These are phyloP conservation scores for Lycium ferocissimum DNA, from an alignment of 257 asterid species.

Conservation along the genomic window DNA sequence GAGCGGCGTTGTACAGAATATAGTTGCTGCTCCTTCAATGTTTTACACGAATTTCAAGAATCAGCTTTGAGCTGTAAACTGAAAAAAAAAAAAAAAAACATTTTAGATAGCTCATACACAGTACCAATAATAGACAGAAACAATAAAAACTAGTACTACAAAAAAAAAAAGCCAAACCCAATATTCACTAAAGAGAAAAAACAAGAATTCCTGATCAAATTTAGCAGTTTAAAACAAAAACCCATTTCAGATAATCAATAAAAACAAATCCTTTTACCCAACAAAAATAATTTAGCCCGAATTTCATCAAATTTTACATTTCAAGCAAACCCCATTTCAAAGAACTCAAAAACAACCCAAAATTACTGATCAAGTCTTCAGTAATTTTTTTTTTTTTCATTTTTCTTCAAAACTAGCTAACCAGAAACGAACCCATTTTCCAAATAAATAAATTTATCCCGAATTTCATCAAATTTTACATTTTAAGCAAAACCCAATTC, in stretches of 20 bases:
- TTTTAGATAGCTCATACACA: conserved; percentile 27
- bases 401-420: too few relatives aligned
- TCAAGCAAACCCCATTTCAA: not conserved
- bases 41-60: conserved; percentile 50
- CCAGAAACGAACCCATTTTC: too few relatives aligned
- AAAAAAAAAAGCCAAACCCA: not conserved
- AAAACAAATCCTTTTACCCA: not conserved
- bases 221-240: not conserved
- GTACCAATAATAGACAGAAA: conserved; percentile 21
- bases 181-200: not conserved
- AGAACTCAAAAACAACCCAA: conserved; percentile 15
- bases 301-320: not conserved
- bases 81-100: not conserved
- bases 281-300: not conserved
- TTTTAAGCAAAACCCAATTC: too few relatives aligned
- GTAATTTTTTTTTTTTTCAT: too few relatives aligned
- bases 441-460: too few relatives aligned
- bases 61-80: conserved; percentile 35
- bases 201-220: not conserved
- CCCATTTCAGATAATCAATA: not conserved
- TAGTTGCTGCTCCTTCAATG: conserved; percentile 33
- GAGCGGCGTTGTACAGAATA: conserved; percentile 61
- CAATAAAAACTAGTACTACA: not conserved
- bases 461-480: too few relatives aligned
- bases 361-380: not conserved